Base-by-base conservation (phyloP, 495 filamentous ascomycete species). In the Penicillium cinerascens region DNA sequence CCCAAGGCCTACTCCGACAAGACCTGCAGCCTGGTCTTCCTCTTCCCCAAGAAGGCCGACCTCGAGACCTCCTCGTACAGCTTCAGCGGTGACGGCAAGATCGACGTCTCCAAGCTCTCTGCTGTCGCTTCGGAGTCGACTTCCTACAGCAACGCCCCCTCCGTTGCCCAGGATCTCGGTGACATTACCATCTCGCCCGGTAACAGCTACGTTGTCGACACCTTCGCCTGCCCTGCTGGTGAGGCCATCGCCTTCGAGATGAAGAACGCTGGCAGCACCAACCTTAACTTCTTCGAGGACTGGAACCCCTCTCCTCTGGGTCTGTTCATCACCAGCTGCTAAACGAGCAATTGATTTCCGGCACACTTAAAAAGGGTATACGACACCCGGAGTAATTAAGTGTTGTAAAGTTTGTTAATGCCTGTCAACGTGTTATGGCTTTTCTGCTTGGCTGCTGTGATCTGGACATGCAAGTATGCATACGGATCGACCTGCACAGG, bases 21-120 rank as follows among this genome's bases (percentile, higher is more conserved):
- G 66, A 85, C 73, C 0, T 91, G 87, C 67, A 72, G 73, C 27
- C 76, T 88, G 7, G 65, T 87, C 45, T 88, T 91, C 74, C 70
- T 87, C 35, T 81, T 88, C 66, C 86, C 87, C 6, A 51, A 69
- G 43, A 61, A 71, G 50, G 49, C 68, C 6, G 61, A 82, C 26
- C 76, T 84, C 23, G 62, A 73, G 54, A 82, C 83, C 9, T 83
- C 80, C 0, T 69, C 74, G 11, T 86, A 72, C 64, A 80, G 66
- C 51, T 70, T 87, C 57, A 78, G 73, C 13, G 84, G 83, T 16
- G 71, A 77, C 20, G 83, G 83, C n/a, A 70, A 70, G 51, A 58
- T 87, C 21, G 69, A 82, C 47, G 76, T 87, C 55, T 58, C 70
- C 22, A 61, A 67, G 23, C 70, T 88, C 2, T 58, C 59, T 17